A percentile compares a stretch with the other conserved stretches of the same genome.
These are phyloP conservation scores for Suillus clintonianus DNA, from an alignment of 768 basidiomycete genomes.

Conservation along the genomic window DNA sequence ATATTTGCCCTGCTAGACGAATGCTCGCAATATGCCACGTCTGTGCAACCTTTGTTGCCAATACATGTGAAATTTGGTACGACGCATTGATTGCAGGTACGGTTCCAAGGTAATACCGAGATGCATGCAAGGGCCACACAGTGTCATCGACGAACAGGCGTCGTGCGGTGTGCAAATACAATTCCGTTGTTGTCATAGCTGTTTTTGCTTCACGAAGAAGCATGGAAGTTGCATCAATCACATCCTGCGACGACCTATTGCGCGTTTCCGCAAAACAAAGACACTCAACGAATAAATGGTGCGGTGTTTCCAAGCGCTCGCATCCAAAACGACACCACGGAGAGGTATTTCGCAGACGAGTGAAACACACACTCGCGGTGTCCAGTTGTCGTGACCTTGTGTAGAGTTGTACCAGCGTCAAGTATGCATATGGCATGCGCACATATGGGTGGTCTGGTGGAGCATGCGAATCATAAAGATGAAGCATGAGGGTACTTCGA, in stretches of 20 bases:
- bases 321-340: background rate
- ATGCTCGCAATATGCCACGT: background rate
- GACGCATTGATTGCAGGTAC: background rate
- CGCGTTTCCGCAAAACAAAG: background rate
- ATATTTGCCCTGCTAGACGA: background rate
- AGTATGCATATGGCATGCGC: conserved; percentile 18
- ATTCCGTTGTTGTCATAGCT: background rate
- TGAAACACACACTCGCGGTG: conserved; percentile 8
- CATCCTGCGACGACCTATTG: background rate
- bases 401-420: conserved; percentile 22
- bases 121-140: background rate
- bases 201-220: background rate
- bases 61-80: background rate
- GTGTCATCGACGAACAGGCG: background rate
- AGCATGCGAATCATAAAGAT: background rate
- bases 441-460: conserved; percentile 19
- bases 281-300: background rate
- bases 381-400: conserved; percentile 21
- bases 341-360: background rate
- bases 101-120: background rate
- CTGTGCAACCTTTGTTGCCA: background rate
- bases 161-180: background rate
- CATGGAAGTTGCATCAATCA: background rate
- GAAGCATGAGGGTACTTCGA: background rate
- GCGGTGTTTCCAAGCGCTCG: background rate